Conservation (phyloP, 148 eudicot genomes). For the Hydrangea macrophylla region DNA sequence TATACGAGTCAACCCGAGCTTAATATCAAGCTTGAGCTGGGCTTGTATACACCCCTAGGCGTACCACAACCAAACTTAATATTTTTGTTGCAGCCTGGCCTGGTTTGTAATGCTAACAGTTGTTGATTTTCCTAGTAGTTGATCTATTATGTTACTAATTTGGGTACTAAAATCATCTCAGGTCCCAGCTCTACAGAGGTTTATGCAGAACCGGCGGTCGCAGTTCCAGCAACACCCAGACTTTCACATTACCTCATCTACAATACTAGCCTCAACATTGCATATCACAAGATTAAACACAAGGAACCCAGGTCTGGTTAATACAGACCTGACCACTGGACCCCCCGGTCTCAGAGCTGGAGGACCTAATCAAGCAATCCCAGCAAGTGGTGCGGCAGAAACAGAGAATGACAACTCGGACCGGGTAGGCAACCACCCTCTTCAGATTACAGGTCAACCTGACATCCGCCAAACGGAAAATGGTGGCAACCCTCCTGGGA, state of each 20-base stretch:
- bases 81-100: not conserved
- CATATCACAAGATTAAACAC: slow-evolving; percentile 89
- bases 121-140: not conserved
- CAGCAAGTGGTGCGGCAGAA: slow-evolving; percentile 33
- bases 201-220: slow-evolving; percentile 75
- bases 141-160: not conserved
- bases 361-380: slow-evolving; percentile 31
- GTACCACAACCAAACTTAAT: not conserved
- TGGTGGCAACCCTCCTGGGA: slow-evolving; percentile 68
- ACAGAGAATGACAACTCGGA: slow-evolving; percentile 33
- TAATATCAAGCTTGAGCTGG: too few species aligned
- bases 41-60: too few species aligned
- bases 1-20: too few species aligned
- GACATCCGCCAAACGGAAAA: slow-evolving; percentile 54
- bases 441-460: slow-evolving; percentile 41
- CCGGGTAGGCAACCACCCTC: slow-evolving; percentile 43
- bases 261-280: slow-evolving; percentile 85
- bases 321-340: slow-evolving; percentile 36
- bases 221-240: slow-evolving; percentile 92
- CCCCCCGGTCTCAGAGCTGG: slow-evolving; percentile 36
- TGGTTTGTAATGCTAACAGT: not conserved
- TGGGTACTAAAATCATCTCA: slow-evolving; percentile 24
- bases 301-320: slow-evolving; percentile 40
- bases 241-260: slow-evolving; percentile 89
- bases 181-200: slow-evolving; percentile 96